A percentile compares a stretch with the other conserved stretches of the same genome.
These are phyloP conservation scores for Didymellaceae sp. DNA, from an alignment of 2,329 filamentous ascomycete genomes.

Conservation along the genomic window DNA sequence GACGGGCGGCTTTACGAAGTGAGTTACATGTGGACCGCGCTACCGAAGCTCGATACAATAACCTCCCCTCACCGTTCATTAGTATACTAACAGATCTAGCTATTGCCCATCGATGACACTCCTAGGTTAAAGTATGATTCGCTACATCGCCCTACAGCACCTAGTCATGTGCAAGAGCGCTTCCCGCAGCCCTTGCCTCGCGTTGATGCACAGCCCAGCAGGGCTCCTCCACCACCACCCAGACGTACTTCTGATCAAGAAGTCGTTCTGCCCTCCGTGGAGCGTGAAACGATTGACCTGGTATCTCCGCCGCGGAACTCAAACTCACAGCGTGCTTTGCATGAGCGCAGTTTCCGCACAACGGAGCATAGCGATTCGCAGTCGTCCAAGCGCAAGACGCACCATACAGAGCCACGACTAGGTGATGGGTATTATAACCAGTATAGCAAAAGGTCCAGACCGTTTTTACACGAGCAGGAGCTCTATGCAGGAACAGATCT, in stretches of 20 bases:
- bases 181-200: constrained; percentile 21
- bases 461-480: constrained; percentile 1
- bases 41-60: constrained; percentile 21
- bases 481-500: background rate
- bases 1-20: constrained; percentile 44
- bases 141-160: constrained; percentile 11
- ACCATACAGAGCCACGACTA: constrained; percentile 16
- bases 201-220: constrained; percentile 24
- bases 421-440: constrained; percentile 5
- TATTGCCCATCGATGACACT: constrained; percentile 36
- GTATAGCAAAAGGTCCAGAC: background rate
- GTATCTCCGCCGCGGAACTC: constrained; percentile 23
- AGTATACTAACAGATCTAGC: constrained; percentile 36
- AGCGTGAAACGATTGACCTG: constrained; percentile 35
- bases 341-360: constrained; percentile 17
- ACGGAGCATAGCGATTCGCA: constrained; percentile 17
- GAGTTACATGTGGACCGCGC: constrained; percentile 31
- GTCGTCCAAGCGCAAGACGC: constrained; percentile 29
- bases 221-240: constrained; percentile 17
- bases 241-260: constrained; percentile 41
- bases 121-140: constrained; percentile 26
- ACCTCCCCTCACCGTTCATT: background rate
- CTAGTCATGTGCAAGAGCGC: constrained; percentile 21
- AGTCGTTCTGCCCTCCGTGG: constrained; percentile 43
- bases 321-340: constrained; percentile 10